These are phyloP conservation scores for Alloteropsis angusta DNA, from an alignment of 202 grass and related monocot genomes.

Conservation along the genomic window DNA sequence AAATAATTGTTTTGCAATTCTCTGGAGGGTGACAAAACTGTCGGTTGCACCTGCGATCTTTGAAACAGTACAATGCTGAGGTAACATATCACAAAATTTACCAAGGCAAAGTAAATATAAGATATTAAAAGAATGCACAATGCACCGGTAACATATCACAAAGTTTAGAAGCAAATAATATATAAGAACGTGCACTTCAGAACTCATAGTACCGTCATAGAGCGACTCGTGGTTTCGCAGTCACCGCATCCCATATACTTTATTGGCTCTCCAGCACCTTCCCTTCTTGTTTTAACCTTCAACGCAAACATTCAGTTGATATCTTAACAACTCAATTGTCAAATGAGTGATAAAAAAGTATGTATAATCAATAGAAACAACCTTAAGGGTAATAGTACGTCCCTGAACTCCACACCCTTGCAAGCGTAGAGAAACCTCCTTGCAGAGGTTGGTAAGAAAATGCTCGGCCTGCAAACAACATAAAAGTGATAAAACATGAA, in stretches of 20 bases:
- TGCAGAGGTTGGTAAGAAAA: slow-evolving; percentile 86
- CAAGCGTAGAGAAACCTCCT: slow-evolving; percentile 83
- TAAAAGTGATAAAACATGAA: slow-evolving; percentile 15
- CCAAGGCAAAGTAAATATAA: not conserved
- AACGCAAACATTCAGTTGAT: slow-evolving; percentile 32
- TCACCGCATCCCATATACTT: slow-evolving; percentile 98
- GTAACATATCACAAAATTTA: too few relatives aligned
- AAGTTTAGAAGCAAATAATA: slow-evolving; percentile 7
- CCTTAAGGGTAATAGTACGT: slow-evolving; percentile 86
- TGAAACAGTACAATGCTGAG: not conserved
- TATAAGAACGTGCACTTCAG: not conserved
- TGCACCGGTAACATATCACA: not conserved
- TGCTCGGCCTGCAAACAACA: slow-evolving; percentile 55
- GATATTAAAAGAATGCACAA: slow-evolving; percentile 2
- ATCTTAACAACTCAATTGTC: not conserved
- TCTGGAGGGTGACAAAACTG: slow-evolving; percentile 50
- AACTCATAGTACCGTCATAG: slow-evolving; percentile 49
- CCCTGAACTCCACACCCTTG: slow-evolving; percentile 86
- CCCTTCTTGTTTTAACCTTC: slow-evolving; percentile 80
- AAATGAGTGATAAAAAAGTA: not conserved
- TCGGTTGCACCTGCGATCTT: slow-evolving; percentile 83
- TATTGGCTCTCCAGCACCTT: slow-evolving; percentile 77
- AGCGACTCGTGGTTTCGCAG: slow-evolving; percentile 74
- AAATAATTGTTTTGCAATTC: slow-evolving; percentile 79
- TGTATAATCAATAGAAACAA: slow-evolving; percentile 31